A percentile compares a stretch with the other conserved stretches of the same genome.
phyloP scores from a whole-genome alignment of 108 stramenopile genomes.

The Nannochloropsis gaditana region DNA sequence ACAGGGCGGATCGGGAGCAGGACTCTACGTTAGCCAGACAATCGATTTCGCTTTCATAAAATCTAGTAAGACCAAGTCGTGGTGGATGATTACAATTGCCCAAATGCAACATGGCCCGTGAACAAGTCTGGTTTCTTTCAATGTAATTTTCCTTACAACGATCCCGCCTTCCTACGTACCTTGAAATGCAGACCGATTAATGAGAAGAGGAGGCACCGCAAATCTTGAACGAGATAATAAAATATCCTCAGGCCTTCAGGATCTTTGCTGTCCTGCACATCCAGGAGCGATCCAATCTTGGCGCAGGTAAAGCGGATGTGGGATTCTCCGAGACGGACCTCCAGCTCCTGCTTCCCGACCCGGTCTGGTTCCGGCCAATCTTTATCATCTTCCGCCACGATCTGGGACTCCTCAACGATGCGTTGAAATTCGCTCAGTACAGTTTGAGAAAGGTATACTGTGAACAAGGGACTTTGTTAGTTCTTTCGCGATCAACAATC shows the following conservation, averaged over 20 bases:
- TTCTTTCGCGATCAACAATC: neutral
- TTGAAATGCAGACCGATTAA: conserved; percentile 81
- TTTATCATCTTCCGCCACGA: conserved; percentile 49
- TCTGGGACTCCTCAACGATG: conserved; percentile 59
- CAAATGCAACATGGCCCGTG: too few species aligned
- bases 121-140: too few species aligned
- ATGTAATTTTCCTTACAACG: too few species aligned
- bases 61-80: too few species aligned
- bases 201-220: conserved; percentile 69
- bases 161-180: conserved; percentile 8
- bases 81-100: too few species aligned
- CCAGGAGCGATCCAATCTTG: neutral
- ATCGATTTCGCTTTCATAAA: too few species aligned
- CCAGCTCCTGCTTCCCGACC: conserved; percentile 69
- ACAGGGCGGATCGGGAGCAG: too few species aligned
- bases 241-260: conserved; percentile 68
- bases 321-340: conserved; percentile 71
- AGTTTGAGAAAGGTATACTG: conserved; percentile 60
- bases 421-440: conserved; percentile 67
- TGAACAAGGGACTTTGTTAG: neutral
- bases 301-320: conserved; percentile 72
- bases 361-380: conserved; percentile 69
- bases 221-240: conserved; percentile 77
- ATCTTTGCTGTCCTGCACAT: conserved; percentile 65
- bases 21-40: too few species aligned